phyloP scores from a whole-genome alignment of 1,284 basidiomycete genomes.

The Vanrija humicola region DNA sequence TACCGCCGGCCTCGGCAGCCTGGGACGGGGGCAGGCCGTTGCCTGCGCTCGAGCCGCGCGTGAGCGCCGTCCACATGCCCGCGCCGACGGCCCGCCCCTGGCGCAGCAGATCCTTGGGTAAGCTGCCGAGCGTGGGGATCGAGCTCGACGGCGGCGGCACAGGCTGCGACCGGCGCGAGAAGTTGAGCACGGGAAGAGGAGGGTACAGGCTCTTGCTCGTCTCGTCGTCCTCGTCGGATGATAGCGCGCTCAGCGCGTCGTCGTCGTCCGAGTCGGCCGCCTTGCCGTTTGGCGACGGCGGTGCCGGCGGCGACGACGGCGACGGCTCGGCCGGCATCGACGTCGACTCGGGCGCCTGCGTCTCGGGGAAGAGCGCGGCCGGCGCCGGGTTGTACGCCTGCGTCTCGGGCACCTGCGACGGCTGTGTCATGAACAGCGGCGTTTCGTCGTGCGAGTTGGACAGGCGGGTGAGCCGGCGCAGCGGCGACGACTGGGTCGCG shows the following conservation, averaged over 20 bases:
- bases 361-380: slow-evolving; percentile 18
- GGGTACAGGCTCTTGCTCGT: no score
- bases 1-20: neutral
- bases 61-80: neutral
- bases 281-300: no score
- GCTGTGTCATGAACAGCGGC: slow-evolving; percentile 30
- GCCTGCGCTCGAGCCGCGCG: neutral
- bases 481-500: slow-evolving; percentile 18
- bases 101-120: slow-evolving; percentile 14
- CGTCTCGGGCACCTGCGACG: slow-evolving; percentile 24
- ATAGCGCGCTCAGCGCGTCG: no score
- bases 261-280: neutral
- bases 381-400: slow-evolving; percentile 27
- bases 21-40: neutral
- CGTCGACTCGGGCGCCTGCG: slow-evolving; percentile 10
- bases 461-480: neutral
- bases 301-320: neutral
- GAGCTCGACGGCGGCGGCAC: slow-evolving; percentile 2
- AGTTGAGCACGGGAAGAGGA: no score
- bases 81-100: slow-evolving; percentile 1
- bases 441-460: slow-evolving; percentile 1
- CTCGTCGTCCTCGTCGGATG: no score
- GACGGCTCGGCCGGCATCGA: neutral
- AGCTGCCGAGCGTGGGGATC: slow-evolving; percentile 12
- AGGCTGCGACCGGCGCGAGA: no score